Conservation (phyloP, 2,329 filamentous ascomycete species). For the Aspergillus sp. region DNA sequence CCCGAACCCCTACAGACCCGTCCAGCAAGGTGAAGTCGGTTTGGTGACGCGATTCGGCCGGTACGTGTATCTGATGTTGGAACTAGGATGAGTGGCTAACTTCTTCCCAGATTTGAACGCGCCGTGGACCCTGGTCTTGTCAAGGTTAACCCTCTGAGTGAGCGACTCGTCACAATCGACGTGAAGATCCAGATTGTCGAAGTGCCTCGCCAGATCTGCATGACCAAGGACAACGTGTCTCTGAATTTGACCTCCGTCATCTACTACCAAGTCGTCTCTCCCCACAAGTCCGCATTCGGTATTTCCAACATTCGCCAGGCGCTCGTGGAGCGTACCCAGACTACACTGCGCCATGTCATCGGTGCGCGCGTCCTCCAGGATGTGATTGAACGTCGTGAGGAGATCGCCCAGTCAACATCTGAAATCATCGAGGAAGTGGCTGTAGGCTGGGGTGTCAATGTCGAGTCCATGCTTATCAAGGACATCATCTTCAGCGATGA, state of each 20-base stretch:
- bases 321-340: slow-evolving; percentile 97
- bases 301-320: slow-evolving; percentile 93
- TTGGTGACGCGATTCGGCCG: slow-evolving; percentile 91
- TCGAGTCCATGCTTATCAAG: slow-evolving; percentile 99
- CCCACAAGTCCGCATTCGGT: slow-evolving; percentile 95
- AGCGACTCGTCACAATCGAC: slow-evolving; percentile 86
- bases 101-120: slow-evolving; percentile 67
- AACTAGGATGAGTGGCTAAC: background rate
- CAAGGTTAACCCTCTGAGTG: slow-evolving; percentile 94
- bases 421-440: slow-evolving; percentile 98
- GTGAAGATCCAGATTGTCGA: slow-evolving; percentile 99
- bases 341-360: slow-evolving; percentile 93
- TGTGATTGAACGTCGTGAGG: slow-evolving; percentile 96
- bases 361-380: slow-evolving; percentile 95
- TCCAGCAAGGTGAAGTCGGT: slow-evolving; percentile 90
- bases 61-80: slow-evolving; percentile 22
- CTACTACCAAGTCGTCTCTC: slow-evolving; percentile 96
- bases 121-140: slow-evolving; percentile 95
- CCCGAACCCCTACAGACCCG: slow-evolving; percentile 94
- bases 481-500: slow-evolving; percentile 97
- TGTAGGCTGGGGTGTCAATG: slow-evolving; percentile 87
- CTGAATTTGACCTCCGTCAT: slow-evolving; percentile 93
- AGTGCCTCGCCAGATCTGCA: slow-evolving; percentile 94
- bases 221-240: slow-evolving; percentile 99
- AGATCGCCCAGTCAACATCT: slow-evolving; percentile 90